Conservation (phyloP, 306 rosid species). For the Carpinus viminea region DNA sequence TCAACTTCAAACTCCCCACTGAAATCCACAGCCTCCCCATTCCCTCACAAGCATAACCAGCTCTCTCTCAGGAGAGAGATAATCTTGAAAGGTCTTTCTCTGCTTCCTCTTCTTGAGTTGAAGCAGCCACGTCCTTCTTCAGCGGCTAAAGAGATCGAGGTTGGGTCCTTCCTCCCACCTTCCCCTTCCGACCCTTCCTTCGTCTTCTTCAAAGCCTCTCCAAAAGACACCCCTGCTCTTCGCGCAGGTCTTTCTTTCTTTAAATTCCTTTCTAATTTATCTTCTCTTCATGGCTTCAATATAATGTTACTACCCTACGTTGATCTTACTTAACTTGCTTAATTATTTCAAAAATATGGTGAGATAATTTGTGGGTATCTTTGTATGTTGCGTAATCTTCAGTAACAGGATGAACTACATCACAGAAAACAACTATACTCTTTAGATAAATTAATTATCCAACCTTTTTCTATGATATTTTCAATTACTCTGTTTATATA, state of each 20-base stretch:
- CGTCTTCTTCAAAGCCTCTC: constrained; percentile 80
- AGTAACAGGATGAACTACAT: too few species aligned
- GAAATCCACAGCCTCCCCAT: constrained; percentile 3
- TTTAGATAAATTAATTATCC: background rate
- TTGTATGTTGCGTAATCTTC: background rate
- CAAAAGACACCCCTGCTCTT: constrained; percentile 94
- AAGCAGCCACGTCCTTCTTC: constrained; percentile 36
- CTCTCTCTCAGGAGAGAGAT: constrained; percentile 58
- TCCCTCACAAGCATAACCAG: constrained; percentile 13
- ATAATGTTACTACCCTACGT: background rate
- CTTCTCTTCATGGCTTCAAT: too few species aligned
- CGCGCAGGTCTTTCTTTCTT: constrained; percentile 62
- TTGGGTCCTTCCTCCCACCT: constrained; percentile 82
- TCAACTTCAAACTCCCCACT: constrained; percentile 15
- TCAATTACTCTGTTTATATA: constrained; percentile 14
- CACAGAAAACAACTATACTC: background rate
- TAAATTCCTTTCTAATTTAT: background rate
- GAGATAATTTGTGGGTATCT: background rate
- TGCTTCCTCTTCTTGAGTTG: constrained; percentile 49
- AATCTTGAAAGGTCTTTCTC: constrained; percentile 46
- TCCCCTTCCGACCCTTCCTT: constrained; percentile 74
- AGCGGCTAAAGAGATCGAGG: constrained; percentile 65
- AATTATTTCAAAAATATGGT: background rate
- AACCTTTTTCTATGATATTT: background rate
- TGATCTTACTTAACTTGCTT: background rate